Percentiles rank a stretch among this genome's conserved stretches.
These are phyloP conservation scores for Dorcoceras hygrometricum DNA, from an alignment of 257 asterid genomes.

Conservation along the genomic window DNA sequence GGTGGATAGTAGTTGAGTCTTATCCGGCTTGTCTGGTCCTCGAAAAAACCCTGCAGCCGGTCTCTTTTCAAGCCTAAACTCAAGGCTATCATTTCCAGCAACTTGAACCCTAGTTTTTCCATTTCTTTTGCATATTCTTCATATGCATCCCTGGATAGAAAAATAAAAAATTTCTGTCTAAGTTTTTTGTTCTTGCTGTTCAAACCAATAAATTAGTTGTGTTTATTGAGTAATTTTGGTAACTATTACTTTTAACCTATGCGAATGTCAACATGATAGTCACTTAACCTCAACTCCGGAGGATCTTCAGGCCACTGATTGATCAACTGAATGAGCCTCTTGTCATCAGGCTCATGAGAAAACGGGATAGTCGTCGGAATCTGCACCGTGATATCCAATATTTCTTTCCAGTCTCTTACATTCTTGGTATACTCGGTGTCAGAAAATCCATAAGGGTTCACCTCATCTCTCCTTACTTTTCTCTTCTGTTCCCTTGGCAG, in stretches of 20 bases:
- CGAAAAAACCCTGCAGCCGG: slow-evolving; percentile 30
- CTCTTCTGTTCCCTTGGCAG: slow-evolving; percentile 37
- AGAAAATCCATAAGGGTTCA: slow-evolving; percentile 36
- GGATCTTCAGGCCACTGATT: slow-evolving; percentile 37
- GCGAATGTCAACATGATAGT: no score
- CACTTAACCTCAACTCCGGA: slow-evolving; percentile 30
- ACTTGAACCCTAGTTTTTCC: slow-evolving; percentile 36
- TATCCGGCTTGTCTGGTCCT: slow-evolving; percentile 34
- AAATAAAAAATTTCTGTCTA: no score
- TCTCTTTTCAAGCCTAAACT: slow-evolving; percentile 35
- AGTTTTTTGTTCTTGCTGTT: no score
- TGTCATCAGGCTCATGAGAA: slow-evolving; percentile 30
- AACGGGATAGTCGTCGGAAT: slow-evolving; percentile 30
- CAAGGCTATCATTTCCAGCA: slow-evolving; percentile 33
- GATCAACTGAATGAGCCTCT: slow-evolving; percentile 22
- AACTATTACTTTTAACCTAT: no score
- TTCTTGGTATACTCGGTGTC: slow-evolving; percentile 43
- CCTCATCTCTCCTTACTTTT: slow-evolving; percentile 35
- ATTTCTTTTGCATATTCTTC: slow-evolving; percentile 32
- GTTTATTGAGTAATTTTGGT: no score
- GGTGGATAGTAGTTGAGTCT: slow-evolving; percentile 43
- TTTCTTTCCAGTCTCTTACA: slow-evolving; percentile 46
- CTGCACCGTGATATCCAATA: slow-evolving; percentile 33
- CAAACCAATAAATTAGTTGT: no score
- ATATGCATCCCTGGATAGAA: slow-evolving; percentile 35